Evolutionary conservation across 129 eudicot species (phyloP), one percentile per base, ranked within the genome.

Genomic region (Flaveria robusta): DNA sequence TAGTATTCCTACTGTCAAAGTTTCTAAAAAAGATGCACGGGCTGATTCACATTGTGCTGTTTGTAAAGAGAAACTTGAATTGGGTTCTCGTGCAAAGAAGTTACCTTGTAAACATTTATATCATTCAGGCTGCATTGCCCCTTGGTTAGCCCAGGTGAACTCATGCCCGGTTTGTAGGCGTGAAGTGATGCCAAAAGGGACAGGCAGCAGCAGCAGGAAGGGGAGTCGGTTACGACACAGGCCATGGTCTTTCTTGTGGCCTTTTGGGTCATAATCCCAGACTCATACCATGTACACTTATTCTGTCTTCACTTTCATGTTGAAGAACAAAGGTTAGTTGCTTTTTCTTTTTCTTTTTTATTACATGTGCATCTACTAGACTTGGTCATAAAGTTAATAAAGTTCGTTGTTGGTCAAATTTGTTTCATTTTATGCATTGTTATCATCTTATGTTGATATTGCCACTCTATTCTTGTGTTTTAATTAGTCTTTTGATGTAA

Each of bases 141-240:
- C 96, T 1, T 91, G 96, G 97, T 80, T 91, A 70, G 86, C 80
- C 47, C 87, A 81, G 79, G 81, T 73, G 37, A 85, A 78, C 39
- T 87, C 97, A 1, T 88, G 97, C 86, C 97, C 97, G 9, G 92
- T 91, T 79, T 91, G 97, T 76, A 85, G 97, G 37, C 83, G 87
- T 66, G 90, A 85, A 77, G 75, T 87, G 74, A 31, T 76, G 29
- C 71, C 77, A 18, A 81, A 72, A 58, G 80, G 62, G 39, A 15
- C 66, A 3, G 69, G 74, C 55, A 72, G 76, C 45, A 39, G 82
- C n/a, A 65, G 81, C 73, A 77, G 67, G 66, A 74, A 71, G 43
- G 70, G 82, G 80, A 58, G 63, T 77, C 77, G 79, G 45, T 76
- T 70, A 70, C 76, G 86, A 59, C 69, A 85, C 68, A 68, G 80